These are phyloP conservation scores for Thraustochytrium striatum DNA, from an alignment of 352 stramenopile genomes.

Conservation along the genomic window DNA sequence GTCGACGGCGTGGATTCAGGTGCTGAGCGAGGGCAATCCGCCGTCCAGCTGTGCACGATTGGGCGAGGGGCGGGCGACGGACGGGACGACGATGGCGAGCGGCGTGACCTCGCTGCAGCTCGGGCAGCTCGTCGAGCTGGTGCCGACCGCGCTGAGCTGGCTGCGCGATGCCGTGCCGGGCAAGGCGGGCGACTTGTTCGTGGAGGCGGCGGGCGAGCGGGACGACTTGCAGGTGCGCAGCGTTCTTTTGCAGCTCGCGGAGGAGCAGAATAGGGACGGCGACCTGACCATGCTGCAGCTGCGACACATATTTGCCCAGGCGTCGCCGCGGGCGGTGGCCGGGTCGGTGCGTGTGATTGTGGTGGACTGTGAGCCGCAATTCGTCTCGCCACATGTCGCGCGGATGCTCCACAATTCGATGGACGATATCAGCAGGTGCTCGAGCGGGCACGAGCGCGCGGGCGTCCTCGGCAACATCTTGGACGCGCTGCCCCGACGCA, in stretches of 20 bases:
- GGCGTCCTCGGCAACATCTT: slow-evolving; percentile 9
- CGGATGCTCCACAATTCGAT: slow-evolving; percentile 3
- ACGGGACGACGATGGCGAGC: not conserved
- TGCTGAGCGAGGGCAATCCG: too few relatives aligned
- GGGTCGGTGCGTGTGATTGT: slow-evolving; percentile 15
- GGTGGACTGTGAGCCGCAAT: slow-evolving; percentile 10
- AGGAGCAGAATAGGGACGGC: slow-evolving; percentile 12
- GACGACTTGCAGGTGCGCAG: not conserved
- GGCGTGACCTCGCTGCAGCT: slow-evolving; percentile 17
- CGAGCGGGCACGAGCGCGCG: not conserved
- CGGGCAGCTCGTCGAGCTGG: slow-evolving; percentile 7
- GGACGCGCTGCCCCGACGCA: slow-evolving; percentile 16
- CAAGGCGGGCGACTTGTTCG: slow-evolving; percentile 15
- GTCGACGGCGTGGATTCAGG: too few relatives aligned
- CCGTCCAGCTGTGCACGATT: too few relatives aligned
- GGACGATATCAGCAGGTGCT: not conserved
- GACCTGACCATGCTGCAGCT: slow-evolving; percentile 30
- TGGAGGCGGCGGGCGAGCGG: not conserved
- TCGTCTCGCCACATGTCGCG: slow-evolving; percentile 4
- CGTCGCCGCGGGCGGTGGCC: not conserved
- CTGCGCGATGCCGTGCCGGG: not conserved
- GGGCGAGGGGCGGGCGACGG: too few relatives aligned
- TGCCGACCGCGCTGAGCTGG: not conserved
- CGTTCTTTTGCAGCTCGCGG: slow-evolving; percentile 17
- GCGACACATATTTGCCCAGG: not conserved